These are phyloP conservation scores for Ophiostoma ulmi DNA, from an alignment of 2,329 filamentous ascomycete genomes.

Conservation along the genomic window DNA sequence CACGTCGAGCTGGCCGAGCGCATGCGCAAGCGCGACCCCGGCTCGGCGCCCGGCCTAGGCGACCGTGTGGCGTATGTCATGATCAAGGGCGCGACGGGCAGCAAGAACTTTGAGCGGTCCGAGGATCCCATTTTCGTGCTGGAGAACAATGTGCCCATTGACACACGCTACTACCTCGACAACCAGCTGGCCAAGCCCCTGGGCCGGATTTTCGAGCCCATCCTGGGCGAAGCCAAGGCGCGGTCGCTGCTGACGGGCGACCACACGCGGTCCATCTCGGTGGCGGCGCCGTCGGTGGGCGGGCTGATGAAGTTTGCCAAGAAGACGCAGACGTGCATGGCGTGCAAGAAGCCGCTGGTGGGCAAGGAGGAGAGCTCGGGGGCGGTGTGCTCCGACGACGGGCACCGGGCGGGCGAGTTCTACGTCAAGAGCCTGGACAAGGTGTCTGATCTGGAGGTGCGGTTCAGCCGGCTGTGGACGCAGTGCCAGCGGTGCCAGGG, in stretches of 20 bases:
- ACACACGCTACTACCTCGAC: constrained; percentile 97
- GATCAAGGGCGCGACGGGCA: constrained; percentile 80
- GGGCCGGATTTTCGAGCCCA: constrained; percentile 93
- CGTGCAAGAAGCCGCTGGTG: constrained; percentile 92
- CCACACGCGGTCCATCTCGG: constrained; percentile 89
- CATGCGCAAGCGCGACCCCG: constrained; percentile 95
- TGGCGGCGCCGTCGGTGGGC: constrained; percentile 84
- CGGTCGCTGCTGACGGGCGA: constrained; percentile 81
- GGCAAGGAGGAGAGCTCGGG: constrained; percentile 66
- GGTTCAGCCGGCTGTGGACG: constrained; percentile 91
- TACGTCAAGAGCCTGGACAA: constrained; percentile 88
- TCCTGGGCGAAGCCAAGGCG: constrained; percentile 80
- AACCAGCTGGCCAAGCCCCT: constrained; percentile 96
- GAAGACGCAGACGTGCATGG: constrained; percentile 97
- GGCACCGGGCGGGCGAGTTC: constrained; percentile 79
- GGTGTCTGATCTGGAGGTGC: constrained; percentile 85
- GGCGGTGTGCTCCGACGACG: constrained; percentile 83
- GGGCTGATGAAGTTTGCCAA: constrained; percentile 98
- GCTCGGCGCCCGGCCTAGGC: constrained; percentile 84
- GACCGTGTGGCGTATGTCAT: constrained; percentile 99
- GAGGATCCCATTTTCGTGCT: constrained; percentile 96
- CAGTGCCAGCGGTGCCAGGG: constrained; percentile 97
- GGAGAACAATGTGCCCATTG: constrained; percentile 95
- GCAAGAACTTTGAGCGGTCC: constrained; percentile 94
- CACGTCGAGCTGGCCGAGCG: constrained; percentile 92